Conservation (phyloP, 371 early-diverging fungal genomes). For the Choanephora cucurbitarum region DNA sequence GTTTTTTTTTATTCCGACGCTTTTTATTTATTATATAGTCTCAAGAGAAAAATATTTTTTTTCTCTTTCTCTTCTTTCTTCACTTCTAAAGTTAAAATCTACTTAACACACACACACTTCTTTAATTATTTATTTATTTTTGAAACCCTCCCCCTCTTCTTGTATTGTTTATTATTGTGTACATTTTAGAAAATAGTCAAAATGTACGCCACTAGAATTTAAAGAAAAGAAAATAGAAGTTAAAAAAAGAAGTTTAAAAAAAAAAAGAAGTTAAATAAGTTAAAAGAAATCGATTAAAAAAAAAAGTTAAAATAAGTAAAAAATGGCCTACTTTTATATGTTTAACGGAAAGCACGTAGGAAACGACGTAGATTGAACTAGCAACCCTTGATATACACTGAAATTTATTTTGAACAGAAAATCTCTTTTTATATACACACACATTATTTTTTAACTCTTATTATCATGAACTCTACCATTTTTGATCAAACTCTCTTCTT, state of each 20-base stretch:
- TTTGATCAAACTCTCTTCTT: conserved; percentile 11
- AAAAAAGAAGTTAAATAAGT: background rate
- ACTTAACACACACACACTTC: background rate
- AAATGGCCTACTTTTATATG: conserved; percentile 48
- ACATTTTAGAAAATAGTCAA: conserved; percentile 11
- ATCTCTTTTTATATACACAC: no score
- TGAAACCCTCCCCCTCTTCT: conserved; percentile 23
- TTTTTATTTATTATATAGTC: background rate
- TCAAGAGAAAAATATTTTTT: no score
- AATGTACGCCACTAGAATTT: conserved; percentile 33
- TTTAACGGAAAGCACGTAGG: conserved; percentile 50
- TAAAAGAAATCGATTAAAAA: no score
- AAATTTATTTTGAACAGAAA: no score
- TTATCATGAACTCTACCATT: conserved; percentile 9
- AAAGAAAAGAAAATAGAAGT: no score
- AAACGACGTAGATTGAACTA: conserved; percentile 47
- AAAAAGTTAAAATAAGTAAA: conserved; percentile 5
- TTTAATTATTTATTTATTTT: conserved; percentile 2
- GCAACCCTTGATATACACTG: no score
- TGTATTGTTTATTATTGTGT: conserved; percentile 16
- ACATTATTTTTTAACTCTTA: no score
- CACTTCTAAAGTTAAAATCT: background rate
- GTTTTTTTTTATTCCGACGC: no score
- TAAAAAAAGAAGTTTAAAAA: no score
- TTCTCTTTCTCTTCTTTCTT: background rate